These are phyloP conservation scores for Osmanthus fragrans DNA, from an alignment of 257 asterid genomes.

Conservation along the genomic window DNA sequence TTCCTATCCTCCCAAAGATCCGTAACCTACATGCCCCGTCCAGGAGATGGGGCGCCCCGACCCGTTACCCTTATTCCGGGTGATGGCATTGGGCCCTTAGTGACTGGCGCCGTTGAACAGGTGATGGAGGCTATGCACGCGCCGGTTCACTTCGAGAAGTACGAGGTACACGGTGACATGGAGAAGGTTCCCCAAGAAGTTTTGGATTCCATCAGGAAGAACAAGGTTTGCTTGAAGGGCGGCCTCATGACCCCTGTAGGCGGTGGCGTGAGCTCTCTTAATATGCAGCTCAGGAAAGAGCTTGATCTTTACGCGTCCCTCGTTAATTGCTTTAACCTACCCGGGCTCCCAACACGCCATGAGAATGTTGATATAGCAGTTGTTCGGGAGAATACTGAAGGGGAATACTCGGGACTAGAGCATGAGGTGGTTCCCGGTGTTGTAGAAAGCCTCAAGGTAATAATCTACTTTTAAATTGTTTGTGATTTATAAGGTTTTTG, in stretches of 20 bases:
- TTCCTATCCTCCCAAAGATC: slow-evolving; percentile 40
- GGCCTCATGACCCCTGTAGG: slow-evolving; percentile 95
- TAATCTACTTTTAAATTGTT: not conserved
- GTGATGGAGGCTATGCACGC: slow-evolving; percentile 99
- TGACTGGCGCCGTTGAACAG: slow-evolving; percentile 95
- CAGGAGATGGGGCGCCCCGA: slow-evolving; percentile 90
- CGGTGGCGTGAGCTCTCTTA: slow-evolving; percentile 92
- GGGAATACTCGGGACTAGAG: slow-evolving; percentile 94
- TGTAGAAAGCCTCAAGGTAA: slow-evolving; percentile 95
- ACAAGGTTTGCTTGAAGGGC: slow-evolving; percentile 90
- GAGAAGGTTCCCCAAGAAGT: slow-evolving; percentile 67
- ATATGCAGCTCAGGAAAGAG: slow-evolving; percentile 81
- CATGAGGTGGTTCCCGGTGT: slow-evolving; percentile 99
- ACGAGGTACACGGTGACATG: slow-evolving; percentile 83
- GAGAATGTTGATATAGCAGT: slow-evolving; percentile 86
- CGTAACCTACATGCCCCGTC: slow-evolving; percentile 95
- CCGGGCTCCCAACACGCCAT: slow-evolving; percentile 84
- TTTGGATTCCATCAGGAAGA: slow-evolving; percentile 76
- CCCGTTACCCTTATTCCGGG: slow-evolving; percentile 89
- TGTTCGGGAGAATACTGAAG: slow-evolving; percentile 94
- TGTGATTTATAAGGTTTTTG: not conserved
- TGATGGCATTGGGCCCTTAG: slow-evolving; percentile 96
- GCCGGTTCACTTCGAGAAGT: slow-evolving; percentile 82
- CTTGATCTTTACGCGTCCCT: slow-evolving; percentile 94
- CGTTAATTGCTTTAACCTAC: slow-evolving; percentile 82